phyloP scores from a whole-genome alignment of 768 basidiomycete genomes.

The Lentinula detonsa region DNA sequence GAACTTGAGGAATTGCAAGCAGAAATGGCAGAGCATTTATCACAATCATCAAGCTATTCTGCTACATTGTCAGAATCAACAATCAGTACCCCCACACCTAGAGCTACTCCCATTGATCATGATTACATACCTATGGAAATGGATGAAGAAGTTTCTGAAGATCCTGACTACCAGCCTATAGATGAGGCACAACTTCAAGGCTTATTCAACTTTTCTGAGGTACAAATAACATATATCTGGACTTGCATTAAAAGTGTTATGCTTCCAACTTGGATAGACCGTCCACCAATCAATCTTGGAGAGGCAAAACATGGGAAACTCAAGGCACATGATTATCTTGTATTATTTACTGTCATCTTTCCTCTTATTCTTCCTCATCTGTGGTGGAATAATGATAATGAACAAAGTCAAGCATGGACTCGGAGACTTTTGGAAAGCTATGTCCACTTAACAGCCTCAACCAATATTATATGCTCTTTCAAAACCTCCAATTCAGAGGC shows the following conservation, averaged over 20 bases:
- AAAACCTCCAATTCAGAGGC: conserved; percentile 15
- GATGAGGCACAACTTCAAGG: not conserved
- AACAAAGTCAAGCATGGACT: not conserved
- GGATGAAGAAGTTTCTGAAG: conserved; percentile 7
- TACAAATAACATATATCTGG: conserved; percentile 4
- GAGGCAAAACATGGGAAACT: conserved; percentile 26
- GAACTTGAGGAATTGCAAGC: too few species aligned
- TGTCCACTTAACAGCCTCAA: conserved; percentile 17
- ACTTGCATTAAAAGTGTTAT: conserved; percentile 16
- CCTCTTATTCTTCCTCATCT: conserved; percentile 23
- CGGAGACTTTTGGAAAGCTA: conserved; percentile 15
- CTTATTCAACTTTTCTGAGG: conserved; percentile 4
- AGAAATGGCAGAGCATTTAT: too few species aligned
- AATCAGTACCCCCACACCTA: too few species aligned
- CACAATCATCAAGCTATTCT: too few species aligned
- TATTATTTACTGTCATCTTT: conserved; percentile 20
- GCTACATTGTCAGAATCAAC: too few species aligned
- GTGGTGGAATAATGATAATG: conserved; percentile 13
- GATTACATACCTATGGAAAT: not conserved
- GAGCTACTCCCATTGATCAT: not conserved
- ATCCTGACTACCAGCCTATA: not conserved
- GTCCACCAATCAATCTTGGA: conserved; percentile 24
- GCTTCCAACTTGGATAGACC: conserved; percentile 14
- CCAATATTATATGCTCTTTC: conserved; percentile 20
- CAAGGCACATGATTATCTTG: conserved; percentile 23